Conservation (phyloP, 148 eudicot genomes). For the Rhododendron ferrugineum region DNA sequence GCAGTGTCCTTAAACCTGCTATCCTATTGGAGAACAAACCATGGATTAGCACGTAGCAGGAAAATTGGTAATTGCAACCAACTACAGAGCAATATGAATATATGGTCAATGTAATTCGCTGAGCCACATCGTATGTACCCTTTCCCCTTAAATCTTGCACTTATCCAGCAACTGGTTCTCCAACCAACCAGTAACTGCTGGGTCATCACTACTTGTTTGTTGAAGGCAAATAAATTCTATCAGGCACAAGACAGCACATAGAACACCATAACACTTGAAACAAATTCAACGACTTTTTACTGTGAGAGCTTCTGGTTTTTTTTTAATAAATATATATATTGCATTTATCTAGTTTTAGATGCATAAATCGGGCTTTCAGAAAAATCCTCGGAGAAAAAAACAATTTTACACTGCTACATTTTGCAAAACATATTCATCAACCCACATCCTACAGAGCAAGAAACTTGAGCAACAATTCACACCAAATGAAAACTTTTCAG, state of each 20-base stretch:
- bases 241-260: neutral
- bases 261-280: neutral
- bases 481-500: constrained; percentile 3
- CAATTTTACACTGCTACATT: neutral
- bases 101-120: neutral
- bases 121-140: neutral
- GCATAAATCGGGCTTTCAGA: neutral
- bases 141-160: neutral
- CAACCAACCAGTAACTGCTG: neutral
- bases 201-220: neutral
- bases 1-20: neutral
- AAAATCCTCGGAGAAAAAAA: neutral
- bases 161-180: neutral
- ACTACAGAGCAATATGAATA: neutral
- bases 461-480: neutral
- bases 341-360: neutral
- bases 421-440: neutral
- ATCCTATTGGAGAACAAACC: neutral
- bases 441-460: neutral
- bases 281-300: neutral
- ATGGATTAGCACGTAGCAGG: neutral
- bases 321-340: neutral
- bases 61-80: neutral
- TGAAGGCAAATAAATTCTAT: neutral
- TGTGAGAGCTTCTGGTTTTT: neutral